phyloP scores from a whole-genome alignment of 805 yeast species.

The Brettanomyces bruxellensis region DNA sequence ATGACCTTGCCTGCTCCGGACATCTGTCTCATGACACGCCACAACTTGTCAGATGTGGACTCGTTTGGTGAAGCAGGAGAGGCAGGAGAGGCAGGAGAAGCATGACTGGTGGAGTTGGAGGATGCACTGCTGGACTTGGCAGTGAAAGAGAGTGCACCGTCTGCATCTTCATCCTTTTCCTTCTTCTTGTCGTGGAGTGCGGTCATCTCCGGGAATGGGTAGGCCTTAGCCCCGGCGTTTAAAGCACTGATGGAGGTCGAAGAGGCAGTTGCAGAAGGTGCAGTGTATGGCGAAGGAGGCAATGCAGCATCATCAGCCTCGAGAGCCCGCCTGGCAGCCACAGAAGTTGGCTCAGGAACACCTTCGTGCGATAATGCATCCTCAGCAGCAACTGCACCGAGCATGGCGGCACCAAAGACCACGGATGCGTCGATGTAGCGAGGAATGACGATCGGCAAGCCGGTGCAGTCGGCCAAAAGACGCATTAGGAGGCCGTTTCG shows the following conservation, averaged over 20 bases:
- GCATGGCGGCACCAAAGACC: slow-evolving; percentile 88
- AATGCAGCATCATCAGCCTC: slow-evolving; percentile 15
- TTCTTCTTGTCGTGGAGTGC: slow-evolving; percentile 23
- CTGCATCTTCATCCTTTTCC: slow-evolving; percentile 24
- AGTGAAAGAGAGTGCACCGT: slow-evolving; percentile 18
- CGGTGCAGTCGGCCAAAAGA: slow-evolving; percentile 86
- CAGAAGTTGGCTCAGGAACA: slow-evolving; percentile 2
- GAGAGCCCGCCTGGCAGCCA: neutral
- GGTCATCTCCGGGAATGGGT: slow-evolving; percentile 42
- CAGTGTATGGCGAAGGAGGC: slow-evolving; percentile 65
- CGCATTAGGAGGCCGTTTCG: slow-evolving; percentile 85
- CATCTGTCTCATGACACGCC: slow-evolving; percentile 81
- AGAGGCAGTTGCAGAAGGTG: slow-evolving; percentile 71
- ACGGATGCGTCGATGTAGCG: slow-evolving; percentile 95
- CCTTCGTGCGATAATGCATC: slow-evolving; percentile 32
- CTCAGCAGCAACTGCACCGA: slow-evolving; percentile 91
- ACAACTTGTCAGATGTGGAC: slow-evolving; percentile 52
- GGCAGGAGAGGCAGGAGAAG: too few species aligned
- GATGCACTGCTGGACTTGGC: neutral
- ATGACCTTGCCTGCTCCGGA: slow-evolving; percentile 81
- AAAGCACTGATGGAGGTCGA: slow-evolving; percentile 47
- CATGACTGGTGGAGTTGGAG: too few species aligned
- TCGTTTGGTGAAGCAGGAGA: neutral
- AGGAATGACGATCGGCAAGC: slow-evolving; percentile 86
- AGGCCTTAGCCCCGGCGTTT: slow-evolving; percentile 29